phyloP scores from a whole-genome alignment of 164 flowering plant species.

The Stephania cephalantha region DNA sequence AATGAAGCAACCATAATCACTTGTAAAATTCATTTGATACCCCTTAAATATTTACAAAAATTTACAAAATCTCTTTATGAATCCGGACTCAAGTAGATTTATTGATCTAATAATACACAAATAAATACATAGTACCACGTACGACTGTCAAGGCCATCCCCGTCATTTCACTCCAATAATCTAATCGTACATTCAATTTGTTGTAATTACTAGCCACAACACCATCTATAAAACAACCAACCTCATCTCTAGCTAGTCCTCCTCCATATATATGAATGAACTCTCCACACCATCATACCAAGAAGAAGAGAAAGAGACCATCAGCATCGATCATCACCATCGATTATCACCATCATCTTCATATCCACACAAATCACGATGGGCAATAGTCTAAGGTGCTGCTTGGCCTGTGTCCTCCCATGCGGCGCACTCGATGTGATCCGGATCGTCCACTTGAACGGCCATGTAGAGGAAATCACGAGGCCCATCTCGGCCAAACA shows the following conservation, averaged over 20 bases:
- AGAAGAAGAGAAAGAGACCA: background rate
- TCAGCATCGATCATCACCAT: no score
- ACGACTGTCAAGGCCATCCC: background rate
- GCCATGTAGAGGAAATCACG: conserved; percentile 67
- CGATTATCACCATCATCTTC: no score
- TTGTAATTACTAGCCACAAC: background rate
- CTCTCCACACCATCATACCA: background rate
- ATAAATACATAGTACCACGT: no score
- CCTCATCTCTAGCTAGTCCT: no score
- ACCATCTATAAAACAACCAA: no score
- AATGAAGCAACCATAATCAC: no score
- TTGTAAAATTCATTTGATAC: no score
- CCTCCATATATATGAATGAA: no score
- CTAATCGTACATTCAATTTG: background rate
- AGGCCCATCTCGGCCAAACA: conserved; percentile 66
- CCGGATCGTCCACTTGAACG: conserved; percentile 78
- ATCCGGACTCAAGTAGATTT: no score
- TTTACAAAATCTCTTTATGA: no score
- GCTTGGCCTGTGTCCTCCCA: conserved; percentile 89
- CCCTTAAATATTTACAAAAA: no score
- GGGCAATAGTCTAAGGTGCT: conserved; percentile 86
- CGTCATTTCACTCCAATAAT: background rate
- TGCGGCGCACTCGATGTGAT: conserved; percentile 89
- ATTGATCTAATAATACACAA: background rate
- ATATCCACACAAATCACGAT: conserved; percentile 15